Conservation (phyloP, 192 early-diverging fungal species). For the Piromyces finnis region DNA sequence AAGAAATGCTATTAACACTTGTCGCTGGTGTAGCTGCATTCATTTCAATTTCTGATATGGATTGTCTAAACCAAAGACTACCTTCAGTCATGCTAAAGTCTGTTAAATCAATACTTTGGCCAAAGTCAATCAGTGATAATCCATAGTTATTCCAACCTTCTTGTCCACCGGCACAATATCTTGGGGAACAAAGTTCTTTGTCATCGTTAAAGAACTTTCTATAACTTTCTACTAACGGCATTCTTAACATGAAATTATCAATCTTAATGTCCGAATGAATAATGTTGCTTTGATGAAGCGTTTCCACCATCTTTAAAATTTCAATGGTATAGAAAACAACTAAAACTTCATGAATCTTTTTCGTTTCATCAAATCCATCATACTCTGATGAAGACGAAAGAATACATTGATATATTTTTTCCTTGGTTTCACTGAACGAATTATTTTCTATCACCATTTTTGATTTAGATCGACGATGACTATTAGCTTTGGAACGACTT, state of each 20-base stretch:
- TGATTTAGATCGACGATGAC: too few species aligned
- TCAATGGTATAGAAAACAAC: slow-evolving; percentile 26
- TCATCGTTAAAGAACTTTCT: slow-evolving; percentile 2
- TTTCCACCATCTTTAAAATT: slow-evolving; percentile 16
- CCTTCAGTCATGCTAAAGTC: neutral
- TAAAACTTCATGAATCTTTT: slow-evolving; percentile 14
- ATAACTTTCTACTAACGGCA: neutral
- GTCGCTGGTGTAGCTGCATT: neutral
- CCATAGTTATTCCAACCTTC: slow-evolving; percentile 17
- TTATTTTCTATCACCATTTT: neutral
- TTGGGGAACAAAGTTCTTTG: slow-evolving; percentile 8
- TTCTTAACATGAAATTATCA: slow-evolving; percentile 19
- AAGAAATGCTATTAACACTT: neutral
- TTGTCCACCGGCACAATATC: slow-evolving; percentile 12
- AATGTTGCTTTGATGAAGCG: slow-evolving; percentile 18
- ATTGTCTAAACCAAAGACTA: neutral
- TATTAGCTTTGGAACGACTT: neutral
- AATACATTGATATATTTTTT: neutral
- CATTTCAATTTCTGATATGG: neutral
- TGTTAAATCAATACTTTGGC: slow-evolving; percentile 13
- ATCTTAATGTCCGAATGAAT: slow-evolving; percentile 25
- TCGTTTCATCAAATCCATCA: neutral
- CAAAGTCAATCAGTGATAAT: slow-evolving; percentile 16
- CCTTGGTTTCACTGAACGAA: neutral
- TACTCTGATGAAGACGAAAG: neutral